Base-by-base conservation (phyloP, 495 filamentous ascomycete genomes). In the Penicillium herquei region DNA sequence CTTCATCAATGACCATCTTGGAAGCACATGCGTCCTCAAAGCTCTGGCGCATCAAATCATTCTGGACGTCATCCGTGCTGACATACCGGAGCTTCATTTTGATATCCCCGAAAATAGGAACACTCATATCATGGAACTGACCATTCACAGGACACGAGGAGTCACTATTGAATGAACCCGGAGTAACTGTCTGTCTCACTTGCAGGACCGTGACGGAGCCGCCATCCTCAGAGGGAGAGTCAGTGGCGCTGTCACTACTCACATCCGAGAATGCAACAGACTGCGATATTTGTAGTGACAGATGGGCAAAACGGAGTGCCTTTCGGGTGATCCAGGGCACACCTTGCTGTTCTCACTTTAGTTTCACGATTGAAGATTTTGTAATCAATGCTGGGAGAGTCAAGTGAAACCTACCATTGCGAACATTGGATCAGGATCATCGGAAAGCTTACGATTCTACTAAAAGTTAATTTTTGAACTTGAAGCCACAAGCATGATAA, bases 101-200 rank as follows among this genome's bases (percentile, higher is more conserved):
- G 16, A 66, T 48, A 34, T 61, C 49, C 8, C 63, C 63, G 21
- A 66, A 66, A 11, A 63, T 57, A 5, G 60, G 63, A 39, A 66
- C 40, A 7, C 56, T 55, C 30, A 51, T 17, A 1, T 58, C 45
- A 6, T 58, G 39, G 1, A 7, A 11, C 5, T 47, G 47, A 14
- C 60, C 63, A 43, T 63, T 54, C 6, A 65, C 13, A 8, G 16
- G 18, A 18, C 54, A 65, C 3, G 18, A 26, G 10, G 55, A 51
- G 26, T 58, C 40, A 18, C 60, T 66, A 13, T 63, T 51, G 21
- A 66, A 66, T 0, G 26, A 35, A 6, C 60, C 57, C 7, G 60
- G 63, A 16, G 42, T 43, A 7, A 63, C 57, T 5, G 45, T 56
- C 32, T 66, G 63, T n/a, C 50, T 63, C 3, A 66, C 18, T 11